Conservation (phyloP, 163 green algal species). For the Coccomyxa subellipsoidea region DNA sequence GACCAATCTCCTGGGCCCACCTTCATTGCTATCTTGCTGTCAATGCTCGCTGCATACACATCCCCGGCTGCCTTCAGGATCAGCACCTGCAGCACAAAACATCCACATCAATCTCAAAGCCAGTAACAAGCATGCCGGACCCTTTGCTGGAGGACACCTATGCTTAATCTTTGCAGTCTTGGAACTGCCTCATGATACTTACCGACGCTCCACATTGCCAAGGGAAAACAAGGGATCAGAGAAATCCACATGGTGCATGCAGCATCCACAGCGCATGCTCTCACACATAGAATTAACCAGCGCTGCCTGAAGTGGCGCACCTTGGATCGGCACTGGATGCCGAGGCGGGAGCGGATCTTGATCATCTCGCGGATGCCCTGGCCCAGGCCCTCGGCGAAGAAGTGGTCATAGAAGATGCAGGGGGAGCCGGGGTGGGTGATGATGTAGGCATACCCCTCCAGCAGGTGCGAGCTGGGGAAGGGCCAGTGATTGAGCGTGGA, state of each 20-base stretch:
- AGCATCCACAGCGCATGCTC: too few relatives aligned
- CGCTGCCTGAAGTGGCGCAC: too few relatives aligned
- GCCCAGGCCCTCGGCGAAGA: slow-evolving; percentile 36
- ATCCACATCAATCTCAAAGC: background rate
- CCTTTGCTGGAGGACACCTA: too few relatives aligned
- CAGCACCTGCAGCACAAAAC: slow-evolving; percentile 31
- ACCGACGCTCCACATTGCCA: too few relatives aligned
- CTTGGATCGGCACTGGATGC: slow-evolving; percentile 62
- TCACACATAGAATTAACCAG: too few relatives aligned
- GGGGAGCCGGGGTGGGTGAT: slow-evolving; percentile 88
- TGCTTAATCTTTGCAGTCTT: too few relatives aligned
- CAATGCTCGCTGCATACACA: slow-evolving; percentile 81
- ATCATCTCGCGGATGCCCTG: slow-evolving; percentile 67
- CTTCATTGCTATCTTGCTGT: slow-evolving; percentile 80
- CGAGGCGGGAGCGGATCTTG: slow-evolving; percentile 55
- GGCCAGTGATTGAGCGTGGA: slow-evolving; percentile 91
- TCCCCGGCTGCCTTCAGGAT: slow-evolving; percentile 67
- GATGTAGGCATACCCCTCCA: slow-evolving; percentile 89
- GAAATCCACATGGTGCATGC: too few relatives aligned
- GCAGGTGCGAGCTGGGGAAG: slow-evolving; percentile 77
- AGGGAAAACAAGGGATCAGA: too few relatives aligned
- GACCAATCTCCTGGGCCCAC: slow-evolving; percentile 85
- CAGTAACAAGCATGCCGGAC: too few relatives aligned
- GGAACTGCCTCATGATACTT: too few relatives aligned
- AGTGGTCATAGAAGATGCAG: slow-evolving; percentile 90